Evolutionary conservation across 352 stramenopile genomes (phyloP), one percentile per base, ranked within the genome.

Genomic region (Saprolegnia diclina): DNA sequence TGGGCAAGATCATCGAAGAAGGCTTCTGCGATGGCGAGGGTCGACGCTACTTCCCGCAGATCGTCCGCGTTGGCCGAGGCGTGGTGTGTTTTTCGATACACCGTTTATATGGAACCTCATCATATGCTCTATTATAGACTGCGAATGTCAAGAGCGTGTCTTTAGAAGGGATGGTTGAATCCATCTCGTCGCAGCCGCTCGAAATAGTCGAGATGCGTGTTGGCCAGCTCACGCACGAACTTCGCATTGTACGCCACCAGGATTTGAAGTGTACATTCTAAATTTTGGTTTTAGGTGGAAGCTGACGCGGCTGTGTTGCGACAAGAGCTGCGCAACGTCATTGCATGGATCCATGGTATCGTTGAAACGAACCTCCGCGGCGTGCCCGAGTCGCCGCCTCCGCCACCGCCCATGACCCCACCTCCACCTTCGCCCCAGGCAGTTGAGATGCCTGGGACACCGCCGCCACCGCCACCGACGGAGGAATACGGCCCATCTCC

Each of bases 1-100:
- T 98, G 45, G 78, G 88, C n/a, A 98, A 98, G 73, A 95, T 99
- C 40, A 98, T 98, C 67, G 83, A 95, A 71, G 88, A 97, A 75
- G 93, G 94, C 42, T 98, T 98, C 59, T 91, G 95, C 44, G 95
- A 98, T 72, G 95, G 95, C 40, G 89, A 95, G 79, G 93, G 92
- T 0, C 77, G 87, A 56, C 79, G 89, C 52, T 99, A 98, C 66
- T 98, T 97, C 64, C 95, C 95, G 16, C 92, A 94, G 63, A 98
- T 99, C 45, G 90, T 98, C 71, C 85, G 95, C 29, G 90, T 98
- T 24, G 95, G 95, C 9, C 76, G 89, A 57, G 75, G 83, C 69
- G 74, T 93, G 71, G 87, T 95, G 74, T 55, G 83, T 14, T 55
- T 32, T 19, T 38, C 32, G 14, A n/a, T 24, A 24, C 5, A 35